Conservation (phyloP, 805 yeast genomes). For the Saturnispora dispora region DNA sequence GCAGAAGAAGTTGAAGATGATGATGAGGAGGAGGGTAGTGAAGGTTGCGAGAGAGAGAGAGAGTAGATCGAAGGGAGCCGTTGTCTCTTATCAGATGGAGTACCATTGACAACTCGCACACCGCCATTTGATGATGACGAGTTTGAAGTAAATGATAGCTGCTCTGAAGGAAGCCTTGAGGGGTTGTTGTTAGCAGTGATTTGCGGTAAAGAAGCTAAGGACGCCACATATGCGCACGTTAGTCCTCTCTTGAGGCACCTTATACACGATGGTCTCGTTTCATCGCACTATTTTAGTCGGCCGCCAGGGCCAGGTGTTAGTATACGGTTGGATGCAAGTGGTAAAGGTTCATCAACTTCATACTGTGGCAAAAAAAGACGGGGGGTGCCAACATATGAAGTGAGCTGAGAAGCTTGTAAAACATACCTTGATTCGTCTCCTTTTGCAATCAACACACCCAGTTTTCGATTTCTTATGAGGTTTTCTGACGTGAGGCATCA, state of each 20-base stretch:
- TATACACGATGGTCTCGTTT: slow-evolving; percentile 13
- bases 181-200: neutral
- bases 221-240: slow-evolving; percentile 7
- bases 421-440: slow-evolving; percentile 14
- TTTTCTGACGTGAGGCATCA: slow-evolving; percentile 6
- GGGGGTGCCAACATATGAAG: too few species aligned
- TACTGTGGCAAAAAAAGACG: neutral
- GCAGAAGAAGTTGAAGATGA: neutral
- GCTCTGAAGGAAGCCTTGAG: neutral
- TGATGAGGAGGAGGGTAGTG: neutral
- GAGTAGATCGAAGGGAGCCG: neutral
- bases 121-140: neutral
- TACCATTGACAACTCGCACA: neutral
- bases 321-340: neutral
- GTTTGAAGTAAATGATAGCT: neutral
- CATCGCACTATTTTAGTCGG: slow-evolving; percentile 12
- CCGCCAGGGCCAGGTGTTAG: neutral
- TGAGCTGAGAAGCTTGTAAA: too few species aligned
- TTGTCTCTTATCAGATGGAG: neutral
- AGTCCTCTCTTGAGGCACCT: slow-evolving; percentile 13
- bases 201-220: neutral
- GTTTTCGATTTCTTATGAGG: slow-evolving; percentile 15
- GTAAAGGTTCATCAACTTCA: neutral
- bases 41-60: neutral
- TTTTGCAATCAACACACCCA: slow-evolving; percentile 14